Base-by-base conservation (phyloP, 2,329 filamentous ascomycete species). In the Zymoseptoria ardabiliae region DNA sequence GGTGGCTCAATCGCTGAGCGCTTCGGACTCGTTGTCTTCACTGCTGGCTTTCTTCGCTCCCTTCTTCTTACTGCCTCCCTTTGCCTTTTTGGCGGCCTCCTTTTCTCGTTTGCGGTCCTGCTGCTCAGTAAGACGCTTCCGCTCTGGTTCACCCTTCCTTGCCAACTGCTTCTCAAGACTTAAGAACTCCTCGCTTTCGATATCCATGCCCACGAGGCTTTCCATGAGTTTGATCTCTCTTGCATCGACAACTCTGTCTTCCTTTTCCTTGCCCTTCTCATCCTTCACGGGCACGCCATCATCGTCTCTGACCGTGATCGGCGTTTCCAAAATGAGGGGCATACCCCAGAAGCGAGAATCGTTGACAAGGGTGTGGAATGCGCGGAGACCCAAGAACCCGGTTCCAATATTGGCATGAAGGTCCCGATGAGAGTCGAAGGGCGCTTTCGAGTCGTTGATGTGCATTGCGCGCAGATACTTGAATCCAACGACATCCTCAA, bases 341-440 rank as follows among this genome's bases (percentile, higher is more conserved):
- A 97, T 75, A 23, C 85, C 85, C 66, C 88, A 83, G 61, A 97
- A 88, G 1, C 84, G 79, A 23, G 81, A 78, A 69, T 91, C 85
- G 73, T 97, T 97, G 80, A 97, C 87, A 61, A 99, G 78, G 70
- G 87, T 90, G 76, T 96, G 90, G 74, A 99, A 99, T 2, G 92
- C 89, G 21, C 89, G 84, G 17, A 99, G 81, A 0, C 94, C 94
- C 0, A 99, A 81, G 71, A 95, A 99, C 1, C 94, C 94, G 0
- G 91, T 95, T 23, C 94, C 94, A 63, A 99, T 97, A 72, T 97
- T 97, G 65, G 93, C 91, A 75, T 99, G 94, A 2, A 97, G 77
- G 72, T 99, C 94, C 49, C 92, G 85, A 65, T 91, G 84, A 41
- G 90, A 94, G 50, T 76, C 80, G 28, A 96, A 79, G 0, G 94